Conservation (phyloP, 2,329 filamentous ascomycete genomes). For the Stylonectria norvegica region DNA sequence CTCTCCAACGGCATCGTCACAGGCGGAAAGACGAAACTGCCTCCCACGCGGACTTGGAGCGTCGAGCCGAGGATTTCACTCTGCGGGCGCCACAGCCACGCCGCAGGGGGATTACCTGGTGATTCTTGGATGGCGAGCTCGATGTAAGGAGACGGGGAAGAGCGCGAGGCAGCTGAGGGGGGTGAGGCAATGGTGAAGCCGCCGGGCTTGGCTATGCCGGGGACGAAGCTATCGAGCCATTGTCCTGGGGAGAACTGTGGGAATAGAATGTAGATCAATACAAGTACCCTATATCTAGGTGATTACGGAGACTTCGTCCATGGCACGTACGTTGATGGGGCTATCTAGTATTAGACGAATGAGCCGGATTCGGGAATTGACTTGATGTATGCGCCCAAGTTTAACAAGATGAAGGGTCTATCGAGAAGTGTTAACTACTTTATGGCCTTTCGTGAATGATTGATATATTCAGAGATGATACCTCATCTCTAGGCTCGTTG, state of each 20-base stretch:
- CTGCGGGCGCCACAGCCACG: constrained; percentile 67
- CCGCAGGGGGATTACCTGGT: constrained; percentile 66
- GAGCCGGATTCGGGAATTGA: constrained; percentile 67
- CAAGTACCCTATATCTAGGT: neutral
- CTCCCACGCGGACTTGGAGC: constrained; percentile 70
- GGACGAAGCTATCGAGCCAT: constrained; percentile 82
- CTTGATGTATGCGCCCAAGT: constrained; percentile 56
- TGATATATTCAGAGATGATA: constrained; percentile 18
- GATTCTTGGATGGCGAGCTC: constrained; percentile 77
- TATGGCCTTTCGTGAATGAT: neutral
- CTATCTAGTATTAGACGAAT: constrained; percentile 59
- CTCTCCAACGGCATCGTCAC: constrained; percentile 35
- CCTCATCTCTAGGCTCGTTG: constrained; percentile 65
- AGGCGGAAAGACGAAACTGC: constrained; percentile 77
- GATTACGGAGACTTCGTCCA: neutral
- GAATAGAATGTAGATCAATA: neutral
- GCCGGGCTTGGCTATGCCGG: constrained; percentile 65
- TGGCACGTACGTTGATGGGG: constrained; percentile 43
- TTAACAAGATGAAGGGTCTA: constrained; percentile 58
- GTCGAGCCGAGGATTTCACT: constrained; percentile 55
- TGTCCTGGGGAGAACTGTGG: constrained; percentile 73
- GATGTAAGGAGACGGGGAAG: constrained; percentile 47
- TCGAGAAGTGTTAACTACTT: neutral
- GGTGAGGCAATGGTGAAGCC: constrained; percentile 86
- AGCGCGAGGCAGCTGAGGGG: constrained; percentile 52